These are phyloP conservation scores for Aphanomyces astaci DNA, from an alignment of 352 stramenopile genomes.

Conservation along the genomic window DNA sequence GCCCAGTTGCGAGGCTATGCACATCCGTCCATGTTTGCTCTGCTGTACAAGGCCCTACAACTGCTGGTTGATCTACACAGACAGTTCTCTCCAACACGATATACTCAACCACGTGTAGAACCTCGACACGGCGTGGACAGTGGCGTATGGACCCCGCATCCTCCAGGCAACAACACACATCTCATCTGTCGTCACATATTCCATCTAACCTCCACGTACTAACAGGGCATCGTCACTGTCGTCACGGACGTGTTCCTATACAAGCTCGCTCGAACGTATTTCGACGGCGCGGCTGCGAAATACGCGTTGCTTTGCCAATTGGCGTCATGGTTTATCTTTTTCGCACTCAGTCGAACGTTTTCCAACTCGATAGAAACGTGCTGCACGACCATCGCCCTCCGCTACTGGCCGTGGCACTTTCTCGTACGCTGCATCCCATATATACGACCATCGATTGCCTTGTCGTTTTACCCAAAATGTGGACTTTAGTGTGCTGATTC, in stretches of 20 bases:
- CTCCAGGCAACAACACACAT: slow-evolving; percentile 37
- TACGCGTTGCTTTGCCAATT: slow-evolving; percentile 69
- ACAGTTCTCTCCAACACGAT: not conserved
- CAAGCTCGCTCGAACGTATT: slow-evolving; percentile 52
- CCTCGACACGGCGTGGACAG: slow-evolving; percentile 70
- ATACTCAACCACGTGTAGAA: slow-evolving; percentile 29
- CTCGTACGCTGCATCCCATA: no score
- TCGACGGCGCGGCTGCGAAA: slow-evolving; percentile 51
- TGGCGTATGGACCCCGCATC: slow-evolving; percentile 68
- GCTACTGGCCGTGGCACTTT: slow-evolving; percentile 75
- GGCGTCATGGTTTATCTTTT: slow-evolving; percentile 82
- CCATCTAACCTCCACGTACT: slow-evolving; percentile 8
- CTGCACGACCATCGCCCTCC: slow-evolving; percentile 60
- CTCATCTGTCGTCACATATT: not conserved
- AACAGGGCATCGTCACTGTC: slow-evolving; percentile 51
- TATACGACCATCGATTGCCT: no score
- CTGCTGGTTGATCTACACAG: slow-evolving; percentile 39
- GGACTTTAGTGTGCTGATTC: no score
- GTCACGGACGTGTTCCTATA: slow-evolving; percentile 71
- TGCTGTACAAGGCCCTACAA: slow-evolving; percentile 69
- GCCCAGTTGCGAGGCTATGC: slow-evolving; percentile 66
- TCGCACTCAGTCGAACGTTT: slow-evolving; percentile 76
- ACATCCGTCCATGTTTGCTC: slow-evolving; percentile 63
- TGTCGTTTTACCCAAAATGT: no score
- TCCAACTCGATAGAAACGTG: slow-evolving; percentile 81